Base-by-base conservation (phyloP, 2,329 filamentous ascomycete species). In the Pyrenochaeta sp. region DNA sequence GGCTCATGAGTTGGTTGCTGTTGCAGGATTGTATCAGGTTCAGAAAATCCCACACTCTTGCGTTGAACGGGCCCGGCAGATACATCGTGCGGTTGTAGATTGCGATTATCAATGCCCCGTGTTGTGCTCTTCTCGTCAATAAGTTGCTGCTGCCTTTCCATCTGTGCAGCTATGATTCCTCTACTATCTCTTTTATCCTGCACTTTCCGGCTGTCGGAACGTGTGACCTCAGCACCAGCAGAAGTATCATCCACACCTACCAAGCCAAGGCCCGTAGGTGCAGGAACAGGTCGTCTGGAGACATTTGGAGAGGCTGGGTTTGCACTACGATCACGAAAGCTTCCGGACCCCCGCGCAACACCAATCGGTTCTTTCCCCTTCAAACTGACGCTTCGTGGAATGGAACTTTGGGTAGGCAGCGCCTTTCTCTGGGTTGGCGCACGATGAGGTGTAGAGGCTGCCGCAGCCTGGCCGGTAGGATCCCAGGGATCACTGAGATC, bases 41-140 rank as follows among this genome's bases (percentile, higher is more conserved):
- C 58, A 8, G 61, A 67, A 35, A 77, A 75, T 0, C 69, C 72
- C n/a, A 77, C 71, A 38, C 69, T 68, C 32, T 72, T 69, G 18
- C 71, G 62, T n/a, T 52, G 55, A 13, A 71, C 55, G 23, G 70
- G 67, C 9, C 62, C 68, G 15, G 62, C 14, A 21, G 61, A 44
- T 20, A 35, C 67, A 53, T 41, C 59, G 30, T 49, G 51, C 7
- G 53, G 43, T 27, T 45, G 65, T 38, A 35, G 51, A 44, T 73
- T 55, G 65, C 71, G 44, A 36, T 69, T 41, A 24, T 65, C 61
- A 35, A 74, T 56, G 44, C 58, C 55, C 52, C 70, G 63, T 43
- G 56, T 29, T 51, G 51, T 59, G 60, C 48, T 44, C 44, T 72
- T 62, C 37, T 67, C 51, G 57, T 72, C 67, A 29, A 65, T 63